Evolutionary conservation across 192 early-diverging fungal genomes (phyloP), one percentile per base, ranked within the genome.

Genomic region (Linnemannia hyalina): DNA sequence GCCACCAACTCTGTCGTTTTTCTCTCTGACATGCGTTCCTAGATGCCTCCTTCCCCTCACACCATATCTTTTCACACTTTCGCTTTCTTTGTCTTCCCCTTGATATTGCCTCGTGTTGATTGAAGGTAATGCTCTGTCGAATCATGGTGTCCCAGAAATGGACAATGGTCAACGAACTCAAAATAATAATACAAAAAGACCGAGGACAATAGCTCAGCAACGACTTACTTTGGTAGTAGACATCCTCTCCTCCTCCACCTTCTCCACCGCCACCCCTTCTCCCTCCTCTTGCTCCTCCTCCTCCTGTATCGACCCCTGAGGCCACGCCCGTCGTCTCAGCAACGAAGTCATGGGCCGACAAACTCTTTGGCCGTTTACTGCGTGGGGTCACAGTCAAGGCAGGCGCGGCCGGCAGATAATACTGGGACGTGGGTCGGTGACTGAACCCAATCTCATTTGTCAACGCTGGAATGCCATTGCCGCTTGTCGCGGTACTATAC

Each of bases 281-380:
- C 23, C 73, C 22, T 9, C 49, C 23, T 57, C 54, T 29, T 29
- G 35, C 11, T 22, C 46, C 76, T 7, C 46, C 42, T 38, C 68
- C 57, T 29, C 49, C 54, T 35, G 60, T 65, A 29, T 65, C 60
- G 60, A 65, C 60, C 36, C 41, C 75, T 22, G 35, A 52, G 29
- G 75, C 41, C 63, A 20, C 7, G 4, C 9, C 13, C 2, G 32
- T 40, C 29, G n/a, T 32, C 15, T 70, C 68, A 46, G 77, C 75
- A 5, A 20, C 42, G 36, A 77, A 77, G 44, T 86, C 76, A 75
- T 86, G 80, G 10, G 84, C 84, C 4, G 84, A 70, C 40, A 86
- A 74, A 47, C 84, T 86, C 44, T 86, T 86, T 40, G 84, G 84
- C 16, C 84, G 70, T 38, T 57, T 65, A 32, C 57, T 52, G 26